Evolutionary conservation across 768 basidiomycete species (phyloP).

Genomic region (Wakefieldia striispora): DNA sequence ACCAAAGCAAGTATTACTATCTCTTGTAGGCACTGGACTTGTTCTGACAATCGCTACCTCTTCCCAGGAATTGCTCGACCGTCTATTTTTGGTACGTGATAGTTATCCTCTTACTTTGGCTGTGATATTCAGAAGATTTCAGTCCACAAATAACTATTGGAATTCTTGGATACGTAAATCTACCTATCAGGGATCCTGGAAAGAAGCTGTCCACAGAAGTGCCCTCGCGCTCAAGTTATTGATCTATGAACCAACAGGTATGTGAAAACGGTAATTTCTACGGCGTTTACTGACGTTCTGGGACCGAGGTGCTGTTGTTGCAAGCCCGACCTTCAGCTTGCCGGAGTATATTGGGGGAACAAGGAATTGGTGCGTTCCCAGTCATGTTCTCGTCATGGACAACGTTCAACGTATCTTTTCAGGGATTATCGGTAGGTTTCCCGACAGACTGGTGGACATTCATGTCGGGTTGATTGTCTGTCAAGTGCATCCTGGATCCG

Average conservation of each 20-base stretch:
- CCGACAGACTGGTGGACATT: not conserved
- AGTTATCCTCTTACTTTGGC: not conserved
- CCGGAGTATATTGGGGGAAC: conserved; percentile 91
- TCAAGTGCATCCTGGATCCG: conserved; percentile 83
- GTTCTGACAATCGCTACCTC: not conserved
- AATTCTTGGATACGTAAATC: conserved; percentile 85
- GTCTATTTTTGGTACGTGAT: conserved; percentile 50
- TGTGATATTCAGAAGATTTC: conserved; percentile 8
- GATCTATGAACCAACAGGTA: conserved; percentile 88
- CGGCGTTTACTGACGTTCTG: not conserved
- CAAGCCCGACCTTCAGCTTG: conserved; percentile 92
- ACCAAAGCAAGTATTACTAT: conserved; percentile 45
- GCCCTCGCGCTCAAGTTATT: conserved; percentile 92
- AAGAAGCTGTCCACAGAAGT: conserved; percentile 90
- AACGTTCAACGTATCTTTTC: conserved; percentile 1
- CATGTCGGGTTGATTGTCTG: not conserved
- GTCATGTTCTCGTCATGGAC: not conserved
- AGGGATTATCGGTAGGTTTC: conserved; percentile 63
- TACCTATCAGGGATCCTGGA: conserved; percentile 92
- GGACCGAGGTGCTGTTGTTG: conserved; percentile 77
- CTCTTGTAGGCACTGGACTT: not conserved
- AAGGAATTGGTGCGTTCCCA: conserved; percentile 70
- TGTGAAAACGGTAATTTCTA: not conserved
- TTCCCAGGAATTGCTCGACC: conserved; percentile 53
- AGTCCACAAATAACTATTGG: conserved; percentile 83